Evolutionary conservation across 2,329 filamentous ascomycete species (phyloP).

Genomic region (Eurotiales sp.): DNA sequence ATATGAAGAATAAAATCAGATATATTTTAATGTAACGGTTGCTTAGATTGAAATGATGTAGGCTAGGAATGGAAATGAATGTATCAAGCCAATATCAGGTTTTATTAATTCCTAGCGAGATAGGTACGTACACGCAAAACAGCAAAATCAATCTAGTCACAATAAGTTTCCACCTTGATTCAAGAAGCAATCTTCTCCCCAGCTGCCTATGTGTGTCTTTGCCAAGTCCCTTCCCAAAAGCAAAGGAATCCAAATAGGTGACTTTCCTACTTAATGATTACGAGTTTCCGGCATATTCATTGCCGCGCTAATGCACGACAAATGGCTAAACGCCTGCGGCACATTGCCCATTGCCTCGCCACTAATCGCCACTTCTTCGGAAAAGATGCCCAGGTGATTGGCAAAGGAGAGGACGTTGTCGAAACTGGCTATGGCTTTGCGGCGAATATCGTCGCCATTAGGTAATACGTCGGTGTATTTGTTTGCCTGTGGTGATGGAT

Average conservation of each 20-base stretch:
- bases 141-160: neutral
- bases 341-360: slow-evolving; percentile 78
- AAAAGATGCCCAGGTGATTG: slow-evolving; percentile 75
- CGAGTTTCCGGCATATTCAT: slow-evolving; percentile 56
- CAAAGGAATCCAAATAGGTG: neutral
- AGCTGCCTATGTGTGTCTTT: neutral
- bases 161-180: neutral
- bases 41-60: no score
- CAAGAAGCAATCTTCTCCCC: neutral
- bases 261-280: neutral
- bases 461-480: slow-evolving; percentile 30
- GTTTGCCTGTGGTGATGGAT: slow-evolving; percentile 16
- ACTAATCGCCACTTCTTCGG: slow-evolving; percentile 69
- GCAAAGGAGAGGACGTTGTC: slow-evolving; percentile 74
- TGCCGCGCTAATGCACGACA: slow-evolving; percentile 71
- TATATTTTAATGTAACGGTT: no score
- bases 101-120: neutral
- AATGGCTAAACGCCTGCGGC: slow-evolving; percentile 73
- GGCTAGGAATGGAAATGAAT: neutral
- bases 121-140: no score
- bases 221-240: neutral
- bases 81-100: neutral
- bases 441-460: slow-evolving; percentile 27
- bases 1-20: neutral
- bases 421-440: slow-evolving; percentile 62